These are phyloP conservation scores for Diplogelasinospora grovesii DNA, from an alignment of 495 filamentous ascomycete species.

Conservation along the genomic window DNA sequence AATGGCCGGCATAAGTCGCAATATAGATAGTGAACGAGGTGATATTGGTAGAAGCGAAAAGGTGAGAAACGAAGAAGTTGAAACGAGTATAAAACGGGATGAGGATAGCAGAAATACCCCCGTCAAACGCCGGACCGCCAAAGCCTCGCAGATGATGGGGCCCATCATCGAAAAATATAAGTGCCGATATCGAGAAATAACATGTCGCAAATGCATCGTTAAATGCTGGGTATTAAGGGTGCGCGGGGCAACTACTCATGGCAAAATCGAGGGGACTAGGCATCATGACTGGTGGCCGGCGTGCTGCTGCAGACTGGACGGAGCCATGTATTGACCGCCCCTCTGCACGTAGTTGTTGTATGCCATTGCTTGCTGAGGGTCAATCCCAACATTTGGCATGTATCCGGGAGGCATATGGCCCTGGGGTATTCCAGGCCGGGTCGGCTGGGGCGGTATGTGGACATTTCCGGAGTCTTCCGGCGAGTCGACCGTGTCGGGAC, in stretches of 20 bases:
- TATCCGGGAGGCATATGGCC: slow-evolving; percentile 45
- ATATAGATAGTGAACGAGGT: slow-evolving; percentile 3
- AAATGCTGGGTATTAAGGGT: slow-evolving; percentile 46
- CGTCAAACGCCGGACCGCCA: slow-evolving; percentile 24
- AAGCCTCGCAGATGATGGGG: slow-evolving; percentile 16
- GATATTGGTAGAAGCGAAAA: slow-evolving; percentile 12
- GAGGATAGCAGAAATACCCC: slow-evolving; percentile 23
- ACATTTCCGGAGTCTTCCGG: slow-evolving; percentile 55
- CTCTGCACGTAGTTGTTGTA: slow-evolving; percentile 55
- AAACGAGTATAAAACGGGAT: slow-evolving; percentile 19
- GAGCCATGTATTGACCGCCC: slow-evolving; percentile 46
- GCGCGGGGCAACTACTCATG: slow-evolving; percentile 31
- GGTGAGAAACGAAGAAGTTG: slow-evolving; percentile 6
- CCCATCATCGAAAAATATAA: slow-evolving; percentile 18
- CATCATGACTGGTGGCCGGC: slow-evolving; percentile 46
- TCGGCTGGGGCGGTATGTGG: slow-evolving; percentile 50
- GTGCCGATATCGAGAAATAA: slow-evolving; percentile 28
- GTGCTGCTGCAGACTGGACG: slow-evolving; percentile 49
- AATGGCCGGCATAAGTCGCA: too few species aligned
- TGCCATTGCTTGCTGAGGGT: slow-evolving; percentile 52
- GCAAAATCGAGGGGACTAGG: slow-evolving; percentile 9
- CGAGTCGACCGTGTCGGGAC: slow-evolving; percentile 52
- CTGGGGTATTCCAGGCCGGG: slow-evolving; percentile 45
- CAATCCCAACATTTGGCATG: slow-evolving; percentile 48
- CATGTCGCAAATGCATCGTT: slow-evolving; percentile 45